Percentiles rank a stretch among this genome's conserved stretches.
These are phyloP conservation scores for Fraxinus quadrangulata DNA, from an alignment of 257 asterid species.

Conservation along the genomic window DNA sequence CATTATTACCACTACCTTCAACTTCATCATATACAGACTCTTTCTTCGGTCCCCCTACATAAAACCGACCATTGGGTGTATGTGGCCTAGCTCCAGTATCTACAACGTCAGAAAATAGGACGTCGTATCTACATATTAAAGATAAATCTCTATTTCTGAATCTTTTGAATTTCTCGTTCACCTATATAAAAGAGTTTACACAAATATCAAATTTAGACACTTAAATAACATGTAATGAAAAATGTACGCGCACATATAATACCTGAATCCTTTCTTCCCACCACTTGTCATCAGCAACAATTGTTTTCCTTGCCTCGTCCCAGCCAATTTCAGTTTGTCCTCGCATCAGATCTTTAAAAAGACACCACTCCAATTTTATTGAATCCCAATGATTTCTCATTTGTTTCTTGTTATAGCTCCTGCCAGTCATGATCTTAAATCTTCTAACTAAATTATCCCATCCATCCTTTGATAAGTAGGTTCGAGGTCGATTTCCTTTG, in stretches of 20 bases:
- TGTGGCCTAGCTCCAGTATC: neutral
- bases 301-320: conserved; percentile 1
- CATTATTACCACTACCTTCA: conserved; percentile 4
- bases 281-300: conserved; percentile 6
- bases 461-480: conserved; percentile 5
- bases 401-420: neutral
- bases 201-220: neutral
- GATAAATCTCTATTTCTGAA: conserved; percentile 3
- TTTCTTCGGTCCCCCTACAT: neutral
- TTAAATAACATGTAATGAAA: neutral
- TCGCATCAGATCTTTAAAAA: neutral
- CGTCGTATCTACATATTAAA: conserved; percentile 4
- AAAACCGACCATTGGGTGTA: neutral
- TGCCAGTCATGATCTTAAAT: conserved; percentile 5
- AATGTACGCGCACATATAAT: neutral
- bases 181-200: neutral
- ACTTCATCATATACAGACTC: neutral
- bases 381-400: conserved; percentile 9
- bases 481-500: conserved; percentile 1
- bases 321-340: conserved; percentile 2
- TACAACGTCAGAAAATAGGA: conserved; percentile 1
- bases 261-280: conserved; percentile 11
- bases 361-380: neutral
- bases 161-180: neutral
- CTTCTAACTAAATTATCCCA: conserved; percentile 8